phyloP scores from a whole-genome alignment of 2,329 filamentous ascomycete species.

The Aureobasidium zeae region DNA sequence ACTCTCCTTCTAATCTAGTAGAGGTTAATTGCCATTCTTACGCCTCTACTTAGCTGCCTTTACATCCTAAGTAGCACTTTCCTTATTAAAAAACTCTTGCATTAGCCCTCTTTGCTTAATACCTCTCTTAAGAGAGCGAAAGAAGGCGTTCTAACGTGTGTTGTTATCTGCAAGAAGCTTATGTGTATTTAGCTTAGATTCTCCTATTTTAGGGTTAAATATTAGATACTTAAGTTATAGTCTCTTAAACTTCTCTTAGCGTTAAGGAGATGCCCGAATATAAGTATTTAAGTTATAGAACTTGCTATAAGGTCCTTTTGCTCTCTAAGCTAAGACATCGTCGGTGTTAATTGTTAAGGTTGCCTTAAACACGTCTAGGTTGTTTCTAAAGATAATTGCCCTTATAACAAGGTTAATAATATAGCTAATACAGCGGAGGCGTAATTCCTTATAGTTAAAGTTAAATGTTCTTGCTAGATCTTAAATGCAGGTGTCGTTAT shows the following conservation, averaged over 20 bases:
- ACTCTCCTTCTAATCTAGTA: no score
- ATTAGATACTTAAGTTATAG: not conserved
- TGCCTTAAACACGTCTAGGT: not conserved
- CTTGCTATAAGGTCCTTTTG: not conserved
- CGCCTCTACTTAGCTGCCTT: not conserved
- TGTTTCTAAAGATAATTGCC: not conserved
- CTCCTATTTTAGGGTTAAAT: not conserved
- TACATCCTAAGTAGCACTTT: not conserved
- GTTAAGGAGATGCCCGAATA: not conserved
- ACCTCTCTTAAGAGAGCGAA: not conserved
- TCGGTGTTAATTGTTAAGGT: no score
- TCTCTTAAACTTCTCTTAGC: not conserved
- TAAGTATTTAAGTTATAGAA: not conserved
- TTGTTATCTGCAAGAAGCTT: not conserved
- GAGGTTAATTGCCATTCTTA: not conserved
- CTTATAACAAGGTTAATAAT: not conserved
- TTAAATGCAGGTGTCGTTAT: not conserved
- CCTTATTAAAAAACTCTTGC: not conserved
- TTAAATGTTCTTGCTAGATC: not conserved
- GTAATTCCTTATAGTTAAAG: not conserved
- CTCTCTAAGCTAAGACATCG: no score
- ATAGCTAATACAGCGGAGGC: not conserved
- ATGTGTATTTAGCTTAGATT: not conserved
- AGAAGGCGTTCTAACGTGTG: not conserved
- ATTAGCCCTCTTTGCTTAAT: not conserved